Evolutionary conservation across 208 protist species (phyloP).

Genomic region (Endotrypanum monterogeii): DNA sequence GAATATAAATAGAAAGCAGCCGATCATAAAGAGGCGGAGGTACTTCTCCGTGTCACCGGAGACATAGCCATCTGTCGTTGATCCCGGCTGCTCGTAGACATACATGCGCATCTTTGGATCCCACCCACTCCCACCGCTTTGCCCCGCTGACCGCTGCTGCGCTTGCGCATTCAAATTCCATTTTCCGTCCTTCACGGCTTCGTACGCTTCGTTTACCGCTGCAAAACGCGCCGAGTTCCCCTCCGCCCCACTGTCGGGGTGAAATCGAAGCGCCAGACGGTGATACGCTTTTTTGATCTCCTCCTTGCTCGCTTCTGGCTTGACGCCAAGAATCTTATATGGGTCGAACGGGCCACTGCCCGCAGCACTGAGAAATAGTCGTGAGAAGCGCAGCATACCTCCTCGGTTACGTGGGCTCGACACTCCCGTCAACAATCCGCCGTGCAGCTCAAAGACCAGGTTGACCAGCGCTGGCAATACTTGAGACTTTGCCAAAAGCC

Average conservation of each 20-base stretch:
- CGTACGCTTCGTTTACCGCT: conserved; percentile 84
- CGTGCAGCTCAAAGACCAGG: background rate
- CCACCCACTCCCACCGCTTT: conserved; percentile 38
- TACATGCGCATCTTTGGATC: conserved; percentile 69
- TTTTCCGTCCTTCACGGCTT: conserved; percentile 66
- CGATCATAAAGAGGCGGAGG: conserved; percentile 53
- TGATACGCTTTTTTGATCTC: conserved; percentile 79
- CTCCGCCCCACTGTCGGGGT: conserved; percentile 77
- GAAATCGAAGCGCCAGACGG: conserved; percentile 69
- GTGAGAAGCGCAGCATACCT: conserved; percentile 39
- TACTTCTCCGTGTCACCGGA: conserved; percentile 49
- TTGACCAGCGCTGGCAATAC: background rate
- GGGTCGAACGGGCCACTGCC: conserved; percentile 75
- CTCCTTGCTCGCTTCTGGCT: conserved; percentile 48
- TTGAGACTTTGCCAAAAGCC: too few relatives aligned
- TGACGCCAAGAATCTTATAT: conserved; percentile 80
- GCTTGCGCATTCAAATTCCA: conserved; percentile 30
- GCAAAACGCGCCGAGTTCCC: conserved; percentile 68
- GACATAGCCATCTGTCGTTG: conserved; percentile 77
- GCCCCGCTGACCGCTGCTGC: background rate
- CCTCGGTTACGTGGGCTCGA: background rate
- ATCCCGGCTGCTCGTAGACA: conserved; percentile 80
- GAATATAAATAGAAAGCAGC: conserved; percentile 61
- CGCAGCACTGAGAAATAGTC: conserved; percentile 32
- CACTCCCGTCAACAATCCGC: background rate